A percentile compares a stretch with the other conserved stretches of the same genome.
phyloP scores from a whole-genome alignment of 2,329 filamentous ascomycete genomes.

The Didymellaceae sp. region DNA sequence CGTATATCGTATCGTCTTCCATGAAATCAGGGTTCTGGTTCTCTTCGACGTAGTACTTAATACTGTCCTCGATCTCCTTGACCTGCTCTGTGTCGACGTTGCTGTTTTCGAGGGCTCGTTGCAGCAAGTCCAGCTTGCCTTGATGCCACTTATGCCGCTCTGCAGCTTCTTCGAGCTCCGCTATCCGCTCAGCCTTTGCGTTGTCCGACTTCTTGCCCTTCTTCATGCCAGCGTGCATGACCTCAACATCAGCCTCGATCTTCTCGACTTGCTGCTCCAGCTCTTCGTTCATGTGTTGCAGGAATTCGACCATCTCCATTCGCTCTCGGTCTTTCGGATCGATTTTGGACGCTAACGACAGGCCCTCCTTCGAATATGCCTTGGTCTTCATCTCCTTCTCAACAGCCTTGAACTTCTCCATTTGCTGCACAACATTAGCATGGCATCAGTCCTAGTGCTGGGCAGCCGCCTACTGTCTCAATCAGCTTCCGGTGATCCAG shows the following conservation, averaged over 20 bases:
- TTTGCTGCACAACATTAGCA: conserved; percentile 71
- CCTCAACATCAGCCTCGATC: conserved; percentile 87
- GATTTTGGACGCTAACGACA: conserved; percentile 88
- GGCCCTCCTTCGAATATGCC: conserved; percentile 96
- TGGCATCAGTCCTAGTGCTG: conserved; percentile 14
- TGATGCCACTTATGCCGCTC: conserved; percentile 98
- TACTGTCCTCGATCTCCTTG: conserved; percentile 85
- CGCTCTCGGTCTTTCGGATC: conserved; percentile 99
- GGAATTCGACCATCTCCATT: conserved; percentile 83
- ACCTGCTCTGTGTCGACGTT: conserved; percentile 88
- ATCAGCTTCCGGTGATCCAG: conserved; percentile 94
- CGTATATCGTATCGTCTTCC: conserved; percentile 94
- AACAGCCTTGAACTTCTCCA: conserved; percentile 99
- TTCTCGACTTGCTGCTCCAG: conserved; percentile 92
- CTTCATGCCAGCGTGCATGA: conserved; percentile 86
- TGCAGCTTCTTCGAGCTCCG: conserved; percentile 81
- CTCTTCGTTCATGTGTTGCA: conserved; percentile 86
- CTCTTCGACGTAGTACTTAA: conserved; percentile 93
- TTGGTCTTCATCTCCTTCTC: conserved; percentile 99
- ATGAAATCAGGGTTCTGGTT: conserved; percentile 88
- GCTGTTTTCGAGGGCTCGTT: conserved; percentile 90
- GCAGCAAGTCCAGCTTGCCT: conserved; percentile 86
- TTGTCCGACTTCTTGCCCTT: conserved; percentile 87
- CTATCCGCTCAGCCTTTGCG: conserved; percentile 83
- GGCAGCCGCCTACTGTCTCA: conserved; percentile 75